Evolutionary conservation across 2,329 filamentous ascomycete genomes (phyloP).

Genomic region (Phaeosphaeria sp.): DNA sequence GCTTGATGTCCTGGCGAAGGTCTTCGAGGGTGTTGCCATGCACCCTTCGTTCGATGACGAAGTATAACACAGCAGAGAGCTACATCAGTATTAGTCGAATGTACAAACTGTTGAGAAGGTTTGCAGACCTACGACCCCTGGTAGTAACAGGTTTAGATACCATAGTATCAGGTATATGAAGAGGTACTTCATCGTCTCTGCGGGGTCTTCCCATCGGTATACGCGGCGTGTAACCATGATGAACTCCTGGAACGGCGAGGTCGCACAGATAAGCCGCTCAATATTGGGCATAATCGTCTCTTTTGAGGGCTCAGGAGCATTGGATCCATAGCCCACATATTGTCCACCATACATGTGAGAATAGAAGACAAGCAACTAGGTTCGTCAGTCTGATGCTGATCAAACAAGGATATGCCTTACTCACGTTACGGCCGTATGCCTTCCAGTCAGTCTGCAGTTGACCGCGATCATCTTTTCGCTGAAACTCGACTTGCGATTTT

Average conservation of each 20-base stretch:
- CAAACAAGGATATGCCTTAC: constrained; percentile 12
- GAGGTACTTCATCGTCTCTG: constrained; percentile 40
- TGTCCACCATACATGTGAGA: constrained; percentile 46
- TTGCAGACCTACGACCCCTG: constrained; percentile 29
- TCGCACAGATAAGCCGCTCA: constrained; percentile 48
- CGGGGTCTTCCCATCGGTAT: constrained; percentile 47
- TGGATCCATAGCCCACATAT: constrained; percentile 45
- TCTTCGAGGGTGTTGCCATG: constrained; percentile 31
- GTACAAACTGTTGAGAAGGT: not conserved
- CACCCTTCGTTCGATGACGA: constrained; percentile 28
- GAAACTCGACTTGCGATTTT: constrained; percentile 31
- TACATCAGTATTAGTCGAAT: constrained; percentile 5
- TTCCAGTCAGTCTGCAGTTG: constrained; percentile 35
- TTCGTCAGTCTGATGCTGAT: constrained; percentile 6
- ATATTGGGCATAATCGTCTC: constrained; percentile 44
- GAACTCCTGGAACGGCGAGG: constrained; percentile 45
- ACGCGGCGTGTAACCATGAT: constrained; percentile 44
- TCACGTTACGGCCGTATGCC: constrained; percentile 34
- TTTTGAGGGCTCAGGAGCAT: constrained; percentile 38
- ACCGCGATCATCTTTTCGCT: constrained; percentile 23
- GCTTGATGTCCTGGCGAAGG: constrained; percentile 39
- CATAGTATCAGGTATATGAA: constrained; percentile 32
- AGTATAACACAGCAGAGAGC: constrained; percentile 30
- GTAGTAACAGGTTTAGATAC: constrained; percentile 35
- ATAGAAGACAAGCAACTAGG: constrained; percentile 35